Base-by-base conservation (phyloP, 1,284 basidiomycete genomes). In the Trichosporon ovoides region DNA sequence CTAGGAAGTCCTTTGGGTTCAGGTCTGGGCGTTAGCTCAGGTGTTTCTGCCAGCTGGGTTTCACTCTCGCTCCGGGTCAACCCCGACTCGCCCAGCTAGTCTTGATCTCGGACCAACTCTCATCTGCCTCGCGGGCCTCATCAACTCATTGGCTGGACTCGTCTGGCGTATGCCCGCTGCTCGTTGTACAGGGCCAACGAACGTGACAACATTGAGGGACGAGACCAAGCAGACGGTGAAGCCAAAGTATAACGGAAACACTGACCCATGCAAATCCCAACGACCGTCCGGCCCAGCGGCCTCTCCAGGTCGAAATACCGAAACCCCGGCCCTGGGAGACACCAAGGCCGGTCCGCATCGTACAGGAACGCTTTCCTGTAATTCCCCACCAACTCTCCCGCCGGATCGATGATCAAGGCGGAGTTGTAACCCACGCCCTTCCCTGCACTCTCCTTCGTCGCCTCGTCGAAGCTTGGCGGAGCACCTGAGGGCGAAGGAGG, bases 311-410 rank as follows among this genome's bases (percentile, higher is more conserved):
- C 75, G 62, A 91, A 83, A 1, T 85, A 81, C 13, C 77, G 75
- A 68, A 96, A 96, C 0, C 87, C 88, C 0, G 81, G 80, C 0
- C 91, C 92, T 61, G 87, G 80, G 59, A 83, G 83, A 0, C 91
- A 90, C 94, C 94, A 98, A 0, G 83, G 81, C 71, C 83, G 83
- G 73, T 97, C 94, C 0, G 85, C 87, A 57, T 85, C 80, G 72
- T 83, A 98, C 53, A 94, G 78, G 74, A 96, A 89, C 22, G 88
- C 87, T 78, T 98, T 98, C 60, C 90, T 82, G 69, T 95, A 93
- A 20, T 81, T 81, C 20, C 84, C 85, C 0, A 88, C 66, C 60
- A 84, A 82, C 22, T 80, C 75, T 14, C 93, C 91, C 3, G 79
- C 71, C 0, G 87, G 85, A 0, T 80, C 82, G 57, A 86, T 87